These are phyloP conservation scores for Sungouiozyma ichnusensis DNA, from an alignment of 805 yeast genomes.

Conservation along the genomic window DNA sequence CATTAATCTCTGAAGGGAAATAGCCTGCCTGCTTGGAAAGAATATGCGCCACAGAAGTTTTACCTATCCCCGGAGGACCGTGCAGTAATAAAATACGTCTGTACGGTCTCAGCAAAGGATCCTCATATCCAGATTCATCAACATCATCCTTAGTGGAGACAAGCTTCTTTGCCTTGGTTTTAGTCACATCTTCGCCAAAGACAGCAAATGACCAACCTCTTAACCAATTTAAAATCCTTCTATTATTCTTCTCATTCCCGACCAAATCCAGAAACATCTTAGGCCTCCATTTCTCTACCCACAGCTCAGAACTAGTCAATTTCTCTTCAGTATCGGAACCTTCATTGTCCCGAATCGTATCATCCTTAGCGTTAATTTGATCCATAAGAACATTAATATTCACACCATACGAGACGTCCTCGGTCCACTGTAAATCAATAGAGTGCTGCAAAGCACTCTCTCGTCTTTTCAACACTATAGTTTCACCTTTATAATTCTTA, in stretches of 20 bases:
- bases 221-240: constrained; percentile 52
- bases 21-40: constrained; percentile 77
- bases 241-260: constrained; percentile 58
- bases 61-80: constrained; percentile 93
- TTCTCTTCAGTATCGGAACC: background rate
- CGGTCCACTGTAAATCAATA: constrained; percentile 10
- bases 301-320: constrained; percentile 11
- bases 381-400: constrained; percentile 30
- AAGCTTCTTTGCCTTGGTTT: constrained; percentile 8
- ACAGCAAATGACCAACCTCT: constrained; percentile 56
- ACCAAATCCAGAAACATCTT: constrained; percentile 50
- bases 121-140: constrained; percentile 18
- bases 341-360: background rate
- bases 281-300: constrained; percentile 67
- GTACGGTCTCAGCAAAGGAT: constrained; percentile 48
- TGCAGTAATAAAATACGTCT: constrained; percentile 61
- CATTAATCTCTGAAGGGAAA: constrained; percentile 73
- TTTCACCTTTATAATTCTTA: constrained; percentile 2
- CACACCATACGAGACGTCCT: constrained; percentile 31
- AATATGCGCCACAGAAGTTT: constrained; percentile 79
- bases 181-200: constrained; percentile 35
- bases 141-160: constrained; percentile 5
- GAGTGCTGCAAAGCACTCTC: background rate
- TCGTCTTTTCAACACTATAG: background rate
- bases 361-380: constrained; percentile 20